Evolutionary conservation across 2,329 filamentous ascomycete genomes (phyloP), one percentile per base, ranked within the genome.

Genomic region (Peltaster fructicola): DNA sequence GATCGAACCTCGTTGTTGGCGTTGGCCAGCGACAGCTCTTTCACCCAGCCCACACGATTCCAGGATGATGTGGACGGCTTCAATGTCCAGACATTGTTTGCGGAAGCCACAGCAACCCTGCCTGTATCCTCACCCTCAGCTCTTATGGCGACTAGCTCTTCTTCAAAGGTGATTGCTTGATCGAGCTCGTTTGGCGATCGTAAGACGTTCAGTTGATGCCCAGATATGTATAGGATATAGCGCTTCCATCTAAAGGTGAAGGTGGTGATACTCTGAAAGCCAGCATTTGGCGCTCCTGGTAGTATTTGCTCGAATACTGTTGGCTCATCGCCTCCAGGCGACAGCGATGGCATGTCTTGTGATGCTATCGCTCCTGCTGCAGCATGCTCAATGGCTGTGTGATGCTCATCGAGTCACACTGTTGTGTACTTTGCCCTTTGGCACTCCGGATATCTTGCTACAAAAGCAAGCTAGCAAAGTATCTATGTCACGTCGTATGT

Each of bases 221-320:
- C 85, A 31, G 79, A 88, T 37, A 93, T 76, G 54, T 95, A 98
- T 25, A 71, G 78, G 50, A 80, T 70, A 38, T 85, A 64, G 39
- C 76, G 72, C 44, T 66, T 63, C 36, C 63, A 63, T 41, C 77
- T 65, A 74, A 77, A 88, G 47, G 67, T 62, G 48, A 71, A 75
- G 32, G 71, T 74, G 50, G 69, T 68, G 47, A 82, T 61, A 55
- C 74, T 72, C 61, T 84, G 77, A 44, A 80, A 72, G 60, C 69
- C 75, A 43, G 73, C 63, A 59, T 68, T 69, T 49, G 80, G 77
- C 57, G 73, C 69, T 50, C 79, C 79, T 36, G 80, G 80, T 41
- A 84, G 64, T 55, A 84, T 68, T 15, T 47, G 42, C 20, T 31
- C 32, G 31, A 47, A 47, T n/a, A 19, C 19, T 12, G 35, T 30